Conservation (phyloP, 768 basidiomycete species). For the Suillus decipiens region DNA sequence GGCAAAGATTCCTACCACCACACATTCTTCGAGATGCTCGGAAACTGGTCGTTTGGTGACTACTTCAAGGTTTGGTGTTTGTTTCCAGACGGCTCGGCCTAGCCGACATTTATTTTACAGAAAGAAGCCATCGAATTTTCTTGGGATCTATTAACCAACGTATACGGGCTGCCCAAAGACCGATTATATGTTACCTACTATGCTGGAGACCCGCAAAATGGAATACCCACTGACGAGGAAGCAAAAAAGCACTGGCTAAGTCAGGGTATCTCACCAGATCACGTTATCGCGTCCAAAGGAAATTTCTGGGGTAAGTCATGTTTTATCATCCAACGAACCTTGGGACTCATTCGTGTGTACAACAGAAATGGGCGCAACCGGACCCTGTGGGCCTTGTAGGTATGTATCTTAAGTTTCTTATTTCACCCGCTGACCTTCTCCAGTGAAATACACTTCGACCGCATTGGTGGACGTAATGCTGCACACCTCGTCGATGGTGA, state of each 20-base stretch:
- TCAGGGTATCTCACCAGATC: conserved; percentile 86
- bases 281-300: conserved; percentile 93
- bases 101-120: conserved; percentile 40
- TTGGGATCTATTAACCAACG: conserved; percentile 90
- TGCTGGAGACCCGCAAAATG: conserved; percentile 86
- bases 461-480: conserved; percentile 96
- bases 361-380: conserved; percentile 96
- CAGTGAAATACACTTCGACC: conserved; percentile 96
- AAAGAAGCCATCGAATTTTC: conserved; percentile 92
- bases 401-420: conserved; percentile 24
- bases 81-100: conserved; percentile 7
- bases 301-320: conserved; percentile 92
- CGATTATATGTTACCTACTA: conserved; percentile 98
- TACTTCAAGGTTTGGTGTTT: conserved; percentile 85
- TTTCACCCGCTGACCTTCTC: conserved; percentile 2
- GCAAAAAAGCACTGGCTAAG: conserved; percentile 85
- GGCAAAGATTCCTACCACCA: conserved; percentile 98
- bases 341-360: conserved; percentile 13
- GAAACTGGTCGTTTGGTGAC: conserved; percentile 99
- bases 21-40: conserved; percentile 99
- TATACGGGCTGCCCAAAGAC: conserved; percentile 87
- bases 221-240: conserved; percentile 86
- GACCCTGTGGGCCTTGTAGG: conserved; percentile 98
- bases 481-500: conserved; percentile 92
- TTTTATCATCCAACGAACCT: background rate